phyloP scores from a whole-genome alignment of 2,329 filamentous ascomycete genomes.

The Shiraia bambusicola region DNA sequence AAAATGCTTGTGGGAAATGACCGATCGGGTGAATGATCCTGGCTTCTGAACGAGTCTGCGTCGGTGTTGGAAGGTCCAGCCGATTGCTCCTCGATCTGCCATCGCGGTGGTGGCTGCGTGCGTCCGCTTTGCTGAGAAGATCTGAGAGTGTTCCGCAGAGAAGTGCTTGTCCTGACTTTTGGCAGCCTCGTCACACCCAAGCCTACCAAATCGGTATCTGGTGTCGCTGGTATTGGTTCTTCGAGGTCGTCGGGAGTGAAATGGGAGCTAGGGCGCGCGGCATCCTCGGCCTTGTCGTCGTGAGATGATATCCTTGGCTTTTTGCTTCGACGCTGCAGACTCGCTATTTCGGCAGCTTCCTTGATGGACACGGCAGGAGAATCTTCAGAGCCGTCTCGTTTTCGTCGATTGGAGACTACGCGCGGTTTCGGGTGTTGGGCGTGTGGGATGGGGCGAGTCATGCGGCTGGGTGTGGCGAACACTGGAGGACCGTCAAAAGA shows the following conservation, averaged over 20 bases:
- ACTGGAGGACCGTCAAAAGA: conserved; percentile 45
- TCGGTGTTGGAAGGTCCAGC: conserved; percentile 25
- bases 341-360: conserved; percentile 55
- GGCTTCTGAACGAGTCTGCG: conserved; percentile 12
- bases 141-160: conserved; percentile 20
- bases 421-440: conserved; percentile 22
- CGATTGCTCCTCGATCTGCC: conserved; percentile 30
- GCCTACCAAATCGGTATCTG: conserved; percentile 39
- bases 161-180: conserved; percentile 17
- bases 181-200: conserved; percentile 25
- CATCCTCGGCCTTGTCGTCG: conserved; percentile 22
- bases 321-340: conserved; percentile 53
- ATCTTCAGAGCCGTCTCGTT: conserved; percentile 42
- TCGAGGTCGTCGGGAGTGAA: conserved; percentile 39
- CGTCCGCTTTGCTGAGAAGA: conserved; percentile 21
- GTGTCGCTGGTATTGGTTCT: conserved; percentile 39
- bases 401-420: conserved; percentile 40
- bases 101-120: conserved; percentile 17
- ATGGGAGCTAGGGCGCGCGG: conserved; percentile 17
- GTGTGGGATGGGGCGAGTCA: conserved; percentile 31
- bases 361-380: conserved; percentile 56
- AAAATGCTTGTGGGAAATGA: conserved; percentile 30
- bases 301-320: conserved; percentile 46
- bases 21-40: conserved; percentile 20
- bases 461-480: conserved; percentile 46